Evolutionary conservation across 352 stramenopile genomes (phyloP), one percentile per base, ranked within the genome.

Genomic region (Hyaloperonospora brassicae): DNA sequence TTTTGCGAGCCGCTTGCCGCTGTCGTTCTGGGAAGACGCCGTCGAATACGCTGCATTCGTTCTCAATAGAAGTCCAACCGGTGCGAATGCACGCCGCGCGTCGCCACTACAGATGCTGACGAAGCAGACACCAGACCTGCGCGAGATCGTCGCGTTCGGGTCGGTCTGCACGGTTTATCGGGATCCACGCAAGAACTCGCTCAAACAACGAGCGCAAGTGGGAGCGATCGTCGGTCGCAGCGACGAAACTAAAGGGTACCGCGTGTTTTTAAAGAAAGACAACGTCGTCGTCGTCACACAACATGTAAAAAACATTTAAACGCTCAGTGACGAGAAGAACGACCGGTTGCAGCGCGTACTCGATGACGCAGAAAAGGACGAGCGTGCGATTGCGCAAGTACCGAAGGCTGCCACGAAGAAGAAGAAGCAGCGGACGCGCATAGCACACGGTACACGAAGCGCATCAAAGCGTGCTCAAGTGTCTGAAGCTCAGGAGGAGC

Each of bases 11-110:
- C 46, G 47, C 0, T 23, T 73, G 0, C 42, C 54, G 5, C 47
- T 76, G 0, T 38, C 11, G 2, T 66, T 66, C 46, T 73, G 64
- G 59, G 55, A 59, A 1, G 48, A 72, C 22, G 62, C 62, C 0
- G 56, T 40, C 0, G 39, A 67, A 27, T 68, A 70, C 22, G 57
- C 54, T 0, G 41, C 48, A 1, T 70, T 68, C 31, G 47, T 72
- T 0, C 42, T 69, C 9, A 76, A 67, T 22, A 11, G 62, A 1
- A 64, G 54, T 34, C 55, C 55, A 1, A 71, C 41, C 8, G 48
- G 40, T 0, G 22, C 48, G 0, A 75, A 75, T 22, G 25, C 27
- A 22, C 5, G 30, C 34, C 1, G 6, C 1, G 24, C 31, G 39
- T 54, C 31, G 36, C 39, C 52, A 8, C 4, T 34, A 17, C 8